Base-by-base conservation (phyloP, 495 filamentous ascomycete species). In the Tetracladium marchalianum region DNA sequence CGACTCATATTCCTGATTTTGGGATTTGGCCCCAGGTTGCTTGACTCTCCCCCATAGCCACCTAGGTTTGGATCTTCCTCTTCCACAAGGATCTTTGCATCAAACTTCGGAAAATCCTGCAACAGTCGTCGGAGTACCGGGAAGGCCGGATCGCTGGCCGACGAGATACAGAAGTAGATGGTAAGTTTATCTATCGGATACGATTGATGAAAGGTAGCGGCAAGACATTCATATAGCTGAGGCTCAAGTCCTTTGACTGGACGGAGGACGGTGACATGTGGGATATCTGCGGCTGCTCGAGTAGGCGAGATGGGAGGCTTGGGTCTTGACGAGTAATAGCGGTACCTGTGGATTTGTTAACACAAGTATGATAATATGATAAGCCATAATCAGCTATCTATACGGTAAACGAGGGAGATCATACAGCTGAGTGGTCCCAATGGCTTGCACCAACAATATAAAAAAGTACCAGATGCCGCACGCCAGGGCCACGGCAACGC, bases 1-100 rank as follows among this genome's bases (percentile, higher is more conserved):
- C 88, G 78, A 55, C 90, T 96, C 77, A 97, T 84, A 56, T 97
- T 99, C 17, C 93, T 76, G 56, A 99, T 95, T 67, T 99, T 99
- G 10, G 93, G 93, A 62, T 99, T 99, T 4, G 93, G 93, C 0
- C 93, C 93, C 41, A 98, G 69, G 42, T 76, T 73, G 49, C 80
- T 68, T 34, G 63, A 51, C 42, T 74, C 65, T 24, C 67, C 71
- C 9, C 64, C 60, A 33, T 65, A 53, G 8, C 71, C 76, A 45
- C 76, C 72, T 5, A 92, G 70, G 24, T 80, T 64, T 0, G 85
- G 82, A 61, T 98, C 92, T 46, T 96, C 87, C 41, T 89, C 78
- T 59, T 96, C 92, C n/a, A 96, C 72, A 11, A 85, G 70, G 11
- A 97, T 64, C 35, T 71, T 72, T 10, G 79, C 82, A 63, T 96